phyloP scores from a whole-genome alignment of 2,329 filamentous ascomycete genomes.

The Gyromitra esculenta region DNA sequence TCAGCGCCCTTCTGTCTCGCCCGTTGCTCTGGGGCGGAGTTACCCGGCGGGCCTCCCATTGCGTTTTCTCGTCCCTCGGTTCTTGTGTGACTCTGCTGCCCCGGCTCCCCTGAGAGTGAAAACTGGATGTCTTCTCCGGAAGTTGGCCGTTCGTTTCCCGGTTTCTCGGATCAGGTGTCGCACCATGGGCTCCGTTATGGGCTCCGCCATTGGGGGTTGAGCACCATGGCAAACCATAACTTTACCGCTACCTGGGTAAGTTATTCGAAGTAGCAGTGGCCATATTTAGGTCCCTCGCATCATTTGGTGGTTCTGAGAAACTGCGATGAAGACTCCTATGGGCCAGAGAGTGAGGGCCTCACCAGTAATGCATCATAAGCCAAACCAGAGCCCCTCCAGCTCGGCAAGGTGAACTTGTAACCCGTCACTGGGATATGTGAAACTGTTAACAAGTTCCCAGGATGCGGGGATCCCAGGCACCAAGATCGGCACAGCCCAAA shows the following conservation, averaged over 20 bases:
- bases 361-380: conserved; percentile 3
- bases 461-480: not conserved
- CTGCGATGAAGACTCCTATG: not conserved
- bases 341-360: not conserved
- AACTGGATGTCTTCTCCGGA: not conserved
- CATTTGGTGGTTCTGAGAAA: not conserved
- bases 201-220: not conserved
- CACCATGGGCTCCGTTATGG: not conserved
- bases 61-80: too few species aligned
- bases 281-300: conserved; percentile 1
- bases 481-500: not conserved
- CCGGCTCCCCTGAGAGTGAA: too few species aligned
- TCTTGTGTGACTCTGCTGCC: too few species aligned
- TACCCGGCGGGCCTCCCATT: too few species aligned
- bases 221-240: not conserved
- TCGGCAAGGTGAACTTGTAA: not conserved
- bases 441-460: not conserved
- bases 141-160: not conserved
- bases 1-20: too few species aligned
- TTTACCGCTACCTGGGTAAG: not conserved
- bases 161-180: not conserved
- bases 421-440: not conserved
- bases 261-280: not conserved
- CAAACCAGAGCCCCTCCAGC: not conserved
- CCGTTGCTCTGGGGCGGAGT: too few species aligned